Percentiles rank a stretch among this genome's conserved stretches.
phyloP scores from a whole-genome alignment of 352 stramenopile species.

The Phytopythium sindhum region DNA sequence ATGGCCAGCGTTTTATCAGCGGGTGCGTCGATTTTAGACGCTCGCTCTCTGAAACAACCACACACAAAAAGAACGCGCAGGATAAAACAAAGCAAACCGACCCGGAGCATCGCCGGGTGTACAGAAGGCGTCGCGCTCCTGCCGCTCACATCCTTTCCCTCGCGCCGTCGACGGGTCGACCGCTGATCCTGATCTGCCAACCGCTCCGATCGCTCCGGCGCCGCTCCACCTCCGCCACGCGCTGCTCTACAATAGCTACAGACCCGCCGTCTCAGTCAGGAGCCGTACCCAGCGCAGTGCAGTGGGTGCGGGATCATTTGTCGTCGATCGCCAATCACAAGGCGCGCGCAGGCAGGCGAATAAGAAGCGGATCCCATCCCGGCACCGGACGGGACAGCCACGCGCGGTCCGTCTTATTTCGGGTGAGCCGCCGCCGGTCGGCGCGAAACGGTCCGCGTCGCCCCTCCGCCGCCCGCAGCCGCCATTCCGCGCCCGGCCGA shows the following conservation, averaged over 20 bases:
- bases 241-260: too few species aligned
- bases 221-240: too few species aligned
- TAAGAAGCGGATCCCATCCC: too few species aligned
- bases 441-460: neutral
- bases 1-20: too few species aligned
- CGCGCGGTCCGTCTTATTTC: neutral
- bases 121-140: too few species aligned
- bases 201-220: neutral
- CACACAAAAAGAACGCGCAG: neutral
- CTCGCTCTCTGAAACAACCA: neutral
- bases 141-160: neutral
- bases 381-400: too few species aligned
- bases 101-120: neutral
- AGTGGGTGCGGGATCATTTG: neutral
- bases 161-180: too few species aligned
- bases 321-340: too few species aligned
- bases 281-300: too few species aligned
- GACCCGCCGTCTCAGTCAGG: too few species aligned
- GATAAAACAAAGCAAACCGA: too few species aligned
- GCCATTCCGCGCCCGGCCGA: conserved; percentile 1
- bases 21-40: neutral
- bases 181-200: neutral
- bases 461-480: neutral
- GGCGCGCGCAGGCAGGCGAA: too few species aligned
- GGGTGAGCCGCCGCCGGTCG: neutral